Evolutionary conservation across 2,329 filamentous ascomycete genomes (phyloP).

Genomic region (Conoideocrella luteorostrata): DNA sequence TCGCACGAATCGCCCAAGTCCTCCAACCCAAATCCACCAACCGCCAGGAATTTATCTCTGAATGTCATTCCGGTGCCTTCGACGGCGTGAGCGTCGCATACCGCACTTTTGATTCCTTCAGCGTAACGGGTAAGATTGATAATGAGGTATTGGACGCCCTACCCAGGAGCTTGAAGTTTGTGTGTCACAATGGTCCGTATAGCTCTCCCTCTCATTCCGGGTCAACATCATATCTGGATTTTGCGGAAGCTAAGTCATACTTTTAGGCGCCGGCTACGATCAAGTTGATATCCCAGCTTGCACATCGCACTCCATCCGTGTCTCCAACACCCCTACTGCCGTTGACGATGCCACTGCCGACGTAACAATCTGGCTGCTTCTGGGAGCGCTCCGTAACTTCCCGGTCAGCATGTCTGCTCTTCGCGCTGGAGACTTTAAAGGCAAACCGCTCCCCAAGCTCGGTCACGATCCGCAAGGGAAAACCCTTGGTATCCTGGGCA

Average conservation of each 20-base stretch:
- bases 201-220: background rate
- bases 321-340: conserved; percentile 76
- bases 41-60: conserved; percentile 61
- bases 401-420: conserved; percentile 59
- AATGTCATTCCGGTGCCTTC: conserved; percentile 59
- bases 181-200: conserved; percentile 53
- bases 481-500: conserved; percentile 71
- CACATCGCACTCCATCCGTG: conserved; percentile 56
- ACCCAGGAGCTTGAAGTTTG: conserved; percentile 47
- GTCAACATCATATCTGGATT: background rate
- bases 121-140: conserved; percentile 64
- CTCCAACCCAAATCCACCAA: conserved; percentile 54
- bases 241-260: too few species aligned
- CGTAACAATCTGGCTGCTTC: conserved; percentile 70
- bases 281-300: conserved; percentile 70
- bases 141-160: conserved; percentile 57
- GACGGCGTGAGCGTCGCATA: conserved; percentile 60
- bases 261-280: conserved; percentile 84
- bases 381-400: conserved; percentile 73
- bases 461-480: conserved; percentile 78
- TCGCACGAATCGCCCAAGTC: conserved; percentile 59
- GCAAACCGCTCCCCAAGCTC: conserved; percentile 46
- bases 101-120: conserved; percentile 61
- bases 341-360: conserved; percentile 83
- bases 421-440: conserved; percentile 62